Evolutionary conservation across 805 yeast genomes (phyloP), one percentile per base, ranked within the genome.

Genomic region (Myxozyma melibiosi): DNA sequence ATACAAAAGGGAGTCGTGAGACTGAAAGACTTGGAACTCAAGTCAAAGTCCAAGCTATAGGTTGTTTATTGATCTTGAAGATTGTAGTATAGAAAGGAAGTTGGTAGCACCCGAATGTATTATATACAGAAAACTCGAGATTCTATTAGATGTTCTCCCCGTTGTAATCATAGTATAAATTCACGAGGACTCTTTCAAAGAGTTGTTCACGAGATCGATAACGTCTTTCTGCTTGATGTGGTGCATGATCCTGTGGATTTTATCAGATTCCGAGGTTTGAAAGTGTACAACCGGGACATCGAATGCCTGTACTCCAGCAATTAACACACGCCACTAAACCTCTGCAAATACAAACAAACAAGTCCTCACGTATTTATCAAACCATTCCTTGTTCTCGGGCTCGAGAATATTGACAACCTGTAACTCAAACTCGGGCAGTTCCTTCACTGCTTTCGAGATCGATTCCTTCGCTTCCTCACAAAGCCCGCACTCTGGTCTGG

Each of bases 211-310:
- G 9, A 58, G 44, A 8, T 39, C 40, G 4, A 47, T 16, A 14
- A 52, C 61, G 27, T 63, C 64, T 25, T 55, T 33, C 30, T 49
- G 51, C 16, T 39, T 20, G 18, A 64, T 53, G 18, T 51, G 53
- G 40, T 61, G 51, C 53, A 41, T 48, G 27, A 48, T 53, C 38
- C 49, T 53, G 33, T 25, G 47, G 39, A 27, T 59, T 11, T 34
- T 47, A 28, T 52, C 49, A 11, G 25, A 24, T 33, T 51, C 53
- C 14, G 50, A 31, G 2, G 30, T 13, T 28, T 58, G 60, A 30
- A 58, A 37, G 31, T 73, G 74, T 9, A 70, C 53, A 1, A 73
- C 75, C 3, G 76, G 76, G 1, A 73, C 73, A 44, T 73, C 76
- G 54, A 65, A 73, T 13, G 73, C 74, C 67, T 64, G 33, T 27